Percentiles rank a stretch among this genome's conserved stretches.
Evolutionary conservation across 2,329 filamentous ascomycete genomes (phyloP).

Genomic region (Ambrosiella xylebori): DNA sequence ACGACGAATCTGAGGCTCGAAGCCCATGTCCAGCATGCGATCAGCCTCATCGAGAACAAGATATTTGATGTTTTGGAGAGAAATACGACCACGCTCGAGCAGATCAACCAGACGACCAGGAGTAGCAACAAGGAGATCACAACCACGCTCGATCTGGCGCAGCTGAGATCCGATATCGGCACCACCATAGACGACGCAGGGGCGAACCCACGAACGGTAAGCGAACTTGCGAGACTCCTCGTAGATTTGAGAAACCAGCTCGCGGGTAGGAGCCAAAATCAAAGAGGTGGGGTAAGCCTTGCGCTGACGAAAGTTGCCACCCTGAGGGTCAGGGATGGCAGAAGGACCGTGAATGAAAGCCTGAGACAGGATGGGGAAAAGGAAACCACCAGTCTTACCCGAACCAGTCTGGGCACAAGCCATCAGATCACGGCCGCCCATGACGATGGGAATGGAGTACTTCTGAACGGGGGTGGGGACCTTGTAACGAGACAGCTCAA

Average conservation of each 20-base stretch:
- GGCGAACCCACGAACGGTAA: slow-evolving; percentile 96
- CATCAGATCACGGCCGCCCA: slow-evolving; percentile 96
- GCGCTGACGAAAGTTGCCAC: slow-evolving; percentile 77
- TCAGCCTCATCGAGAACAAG: slow-evolving; percentile 97
- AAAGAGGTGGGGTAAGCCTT: slow-evolving; percentile 95
- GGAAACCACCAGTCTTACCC: slow-evolving; percentile 98
- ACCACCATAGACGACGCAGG: slow-evolving; percentile 97
- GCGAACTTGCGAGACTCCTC: slow-evolving; percentile 96
- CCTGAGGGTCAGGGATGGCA: slow-evolving; percentile 43
- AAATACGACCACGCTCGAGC: slow-evolving; percentile 96
- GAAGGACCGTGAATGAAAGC: slow-evolving; percentile 82
- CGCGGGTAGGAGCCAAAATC: slow-evolving; percentile 90
- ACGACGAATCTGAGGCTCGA: slow-evolving; percentile 97
- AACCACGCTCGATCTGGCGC: slow-evolving; percentile 91
- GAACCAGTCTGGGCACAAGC: slow-evolving; percentile 99
- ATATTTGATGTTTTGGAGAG: slow-evolving; percentile 97
- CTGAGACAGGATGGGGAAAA: slow-evolving; percentile 98
- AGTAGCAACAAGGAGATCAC: slow-evolving; percentile 90
- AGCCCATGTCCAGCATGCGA: slow-evolving; percentile 99
- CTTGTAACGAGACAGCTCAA: slow-evolving; percentile 85
- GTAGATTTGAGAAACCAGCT: slow-evolving; percentile 96
- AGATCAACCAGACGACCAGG: slow-evolving; percentile 94
- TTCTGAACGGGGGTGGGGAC: slow-evolving; percentile 96
- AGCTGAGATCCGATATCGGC: slow-evolving; percentile 97
- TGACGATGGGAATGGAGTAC: slow-evolving; percentile 98